Base-by-base conservation (phyloP, 495 filamentous ascomycete genomes). In the Xylaria nigripes region DNA sequence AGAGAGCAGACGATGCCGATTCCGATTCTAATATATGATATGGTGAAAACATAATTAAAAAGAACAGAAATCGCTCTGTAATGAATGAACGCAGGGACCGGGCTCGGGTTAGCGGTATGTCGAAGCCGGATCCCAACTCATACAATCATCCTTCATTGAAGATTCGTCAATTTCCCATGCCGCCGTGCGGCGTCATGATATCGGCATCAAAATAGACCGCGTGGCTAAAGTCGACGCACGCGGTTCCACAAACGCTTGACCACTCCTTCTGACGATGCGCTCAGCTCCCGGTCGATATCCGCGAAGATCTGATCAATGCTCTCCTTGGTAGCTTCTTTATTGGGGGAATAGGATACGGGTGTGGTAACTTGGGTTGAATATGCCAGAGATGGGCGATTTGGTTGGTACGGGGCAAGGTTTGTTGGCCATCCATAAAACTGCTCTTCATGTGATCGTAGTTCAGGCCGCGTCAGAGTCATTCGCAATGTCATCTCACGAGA, bases 401-500 rank as follows among this genome's bases (percentile, higher is more conserved):
- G 1, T 42, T 50, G 22, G 12, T 15, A 15, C 7, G 40, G 18
- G 25, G 13, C 40, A 23, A 56, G 23, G 25, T 75, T 42, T 73
- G 72, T 70, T 44, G 76, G 76, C 73, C 77, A 83, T 13, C 83
- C 74, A 57, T 79, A 86, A 30, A 80, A 71, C 60, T 78, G 75
- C 23, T 78, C 80, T 63, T 85, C 87, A 52, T 81, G 73, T 1
- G 81, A 81, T 40, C 88, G 81, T 48, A 96, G 77, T 63, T 95
- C 92, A 0, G 90, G 90, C 45, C 89, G 78, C 19, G 92, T 96
- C 47, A 96, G 78, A 6, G 92, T 96, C 89, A 96, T 94, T 30
- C 88, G 86, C 41, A 96, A 70, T 13, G 91, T 95, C 92, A 96
- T 96, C 68, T 96, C 91, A 16, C 91, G 82, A 36, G 78, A 84